phyloP scores from a whole-genome alignment of 257 asterid species.

The Thymus quinquecostatus region DNA sequence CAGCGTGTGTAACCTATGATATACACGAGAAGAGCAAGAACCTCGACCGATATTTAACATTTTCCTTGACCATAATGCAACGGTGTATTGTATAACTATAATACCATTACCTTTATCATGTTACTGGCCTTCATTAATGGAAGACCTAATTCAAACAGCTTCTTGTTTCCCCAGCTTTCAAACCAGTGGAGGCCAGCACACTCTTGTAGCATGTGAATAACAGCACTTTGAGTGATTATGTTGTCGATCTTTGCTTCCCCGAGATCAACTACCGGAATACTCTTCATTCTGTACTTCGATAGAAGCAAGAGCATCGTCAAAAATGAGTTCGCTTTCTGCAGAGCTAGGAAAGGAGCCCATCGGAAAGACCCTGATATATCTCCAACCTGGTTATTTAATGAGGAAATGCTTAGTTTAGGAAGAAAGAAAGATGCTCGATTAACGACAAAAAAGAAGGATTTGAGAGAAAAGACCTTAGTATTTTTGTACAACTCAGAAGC shows the following conservation, averaged over 20 bases:
- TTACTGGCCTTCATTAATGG: slow-evolving; percentile 69
- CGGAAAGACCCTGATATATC: slow-evolving; percentile 96
- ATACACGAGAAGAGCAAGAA: not conserved
- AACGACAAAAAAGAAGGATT: not conserved
- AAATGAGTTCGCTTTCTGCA: slow-evolving; percentile 91
- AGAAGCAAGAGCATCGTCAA: slow-evolving; percentile 93
- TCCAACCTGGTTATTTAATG: slow-evolving; percentile 60
- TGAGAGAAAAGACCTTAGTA: slow-evolving; percentile 62
- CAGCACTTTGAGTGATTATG: slow-evolving; percentile 91
- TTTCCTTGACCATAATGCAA: too few relatives aligned
- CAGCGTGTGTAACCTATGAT: too few relatives aligned
- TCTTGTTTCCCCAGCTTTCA: slow-evolving; percentile 96
- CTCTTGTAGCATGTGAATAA: slow-evolving; percentile 95
- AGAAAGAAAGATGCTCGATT: not conserved
- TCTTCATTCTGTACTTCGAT: slow-evolving; percentile 95
- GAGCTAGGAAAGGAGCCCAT: slow-evolving; percentile 98
- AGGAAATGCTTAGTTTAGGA: slow-evolving; percentile 13
- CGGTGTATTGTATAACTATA: not conserved
- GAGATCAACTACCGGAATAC: slow-evolving; percentile 87
- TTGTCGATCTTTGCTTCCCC: slow-evolving; percentile 84
- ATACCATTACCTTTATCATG: slow-evolving; percentile 74
- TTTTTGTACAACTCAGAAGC: slow-evolving; percentile 85
- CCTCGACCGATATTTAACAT: too few relatives aligned
- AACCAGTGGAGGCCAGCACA: slow-evolving; percentile 98
- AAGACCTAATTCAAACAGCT: slow-evolving; percentile 84